Percentiles rank a stretch among this genome's conserved stretches.
These are phyloP conservation scores for Phytophthora fragariae DNA, from an alignment of 352 stramenopile genomes.

Conservation along the genomic window DNA sequence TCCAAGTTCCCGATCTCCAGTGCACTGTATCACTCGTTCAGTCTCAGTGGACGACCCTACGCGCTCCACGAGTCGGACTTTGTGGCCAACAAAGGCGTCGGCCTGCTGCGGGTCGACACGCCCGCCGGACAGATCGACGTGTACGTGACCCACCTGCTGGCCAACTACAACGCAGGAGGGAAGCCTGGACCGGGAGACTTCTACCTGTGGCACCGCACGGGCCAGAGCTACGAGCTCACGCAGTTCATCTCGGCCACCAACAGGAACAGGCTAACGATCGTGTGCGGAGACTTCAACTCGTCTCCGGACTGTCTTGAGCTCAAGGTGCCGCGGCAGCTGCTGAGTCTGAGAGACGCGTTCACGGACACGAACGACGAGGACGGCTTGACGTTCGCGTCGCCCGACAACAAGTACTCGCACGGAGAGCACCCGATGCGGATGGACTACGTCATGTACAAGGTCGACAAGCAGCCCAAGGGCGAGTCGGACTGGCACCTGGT, in stretches of 20 bases:
- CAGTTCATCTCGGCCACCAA: conserved; percentile 72
- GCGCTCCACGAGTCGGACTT: conserved; percentile 85
- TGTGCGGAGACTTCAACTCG: conserved; percentile 88
- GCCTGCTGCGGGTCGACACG: conserved; percentile 69
- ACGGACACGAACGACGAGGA: conserved; percentile 72
- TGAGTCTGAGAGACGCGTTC: conserved; percentile 72
- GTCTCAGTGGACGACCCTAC: conserved; percentile 79
- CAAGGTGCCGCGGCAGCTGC: conserved; percentile 57
- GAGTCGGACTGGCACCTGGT: conserved; percentile 56
- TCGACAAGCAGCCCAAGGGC: conserved; percentile 21
- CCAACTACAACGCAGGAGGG: conserved; percentile 83
- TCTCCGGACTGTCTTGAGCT: conserved; percentile 78
- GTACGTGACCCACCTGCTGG: conserved; percentile 82
- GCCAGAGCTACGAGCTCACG: conserved; percentile 79
- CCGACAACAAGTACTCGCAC: conserved; percentile 85
- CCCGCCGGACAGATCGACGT: conserved; percentile 70
- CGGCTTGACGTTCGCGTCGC: conserved; percentile 76
- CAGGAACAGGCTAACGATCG: conserved; percentile 60
- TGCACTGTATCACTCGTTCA: conserved; percentile 80
- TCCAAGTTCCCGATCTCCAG: conserved; percentile 72
- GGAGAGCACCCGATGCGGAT: conserved; percentile 87
- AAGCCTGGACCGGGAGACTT: conserved; percentile 69
- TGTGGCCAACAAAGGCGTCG: conserved; percentile 82
- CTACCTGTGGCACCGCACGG: conserved; percentile 72
- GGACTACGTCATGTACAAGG: conserved; percentile 87